Base-by-base conservation (phyloP, 768 basidiomycete species). In the Chiua virens region DNA sequence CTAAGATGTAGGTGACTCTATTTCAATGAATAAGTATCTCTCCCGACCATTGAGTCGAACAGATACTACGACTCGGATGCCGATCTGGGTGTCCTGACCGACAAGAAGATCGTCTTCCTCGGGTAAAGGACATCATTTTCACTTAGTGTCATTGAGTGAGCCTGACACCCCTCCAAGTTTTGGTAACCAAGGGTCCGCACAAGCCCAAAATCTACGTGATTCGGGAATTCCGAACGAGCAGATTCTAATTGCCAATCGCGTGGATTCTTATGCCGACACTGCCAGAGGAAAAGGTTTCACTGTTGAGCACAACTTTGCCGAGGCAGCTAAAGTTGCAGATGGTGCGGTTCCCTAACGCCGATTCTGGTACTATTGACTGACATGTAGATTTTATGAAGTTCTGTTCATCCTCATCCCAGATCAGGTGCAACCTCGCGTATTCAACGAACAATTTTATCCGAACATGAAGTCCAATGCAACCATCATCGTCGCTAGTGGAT, bases 111-210 rank as follows among this genome's bases (percentile, higher is more conserved):
- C 46, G 80, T 83, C 11, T 84, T 84, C 69, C 65, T 85, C 18
- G 82, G 83, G 82, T 81, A 61, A 28, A 72, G 52, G 10, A 13
- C 36, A 22, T 17, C 15, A 30, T 6, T 21, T 35, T 39, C 27
- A 21, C 34, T 23, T 23, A 25, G 18, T 40, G 7, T 25, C 34
- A 15, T 17, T 17, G 34, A 15, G 15, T 15, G 42, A 48, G n/a
- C 41, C 34, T 52, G 35, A 44, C 25, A 37, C 49, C 28, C 18
- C n/a, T n/a, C 15, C 2, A 3, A 83, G 82, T 5, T 85, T 82
- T 63, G 83, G 83, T 39, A 84, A 83, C 63, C 83, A 85, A 62
- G 82, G 83, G 13, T 79, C 83, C 28, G 82, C 83, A 42, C 83
- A 84, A 61, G 83, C 83, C 5, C 82, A 83, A 66, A 85, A 85